Base-by-base conservation (phyloP, 2,329 filamentous ascomycete genomes). In the Aureobasidium melanogenum region DNA sequence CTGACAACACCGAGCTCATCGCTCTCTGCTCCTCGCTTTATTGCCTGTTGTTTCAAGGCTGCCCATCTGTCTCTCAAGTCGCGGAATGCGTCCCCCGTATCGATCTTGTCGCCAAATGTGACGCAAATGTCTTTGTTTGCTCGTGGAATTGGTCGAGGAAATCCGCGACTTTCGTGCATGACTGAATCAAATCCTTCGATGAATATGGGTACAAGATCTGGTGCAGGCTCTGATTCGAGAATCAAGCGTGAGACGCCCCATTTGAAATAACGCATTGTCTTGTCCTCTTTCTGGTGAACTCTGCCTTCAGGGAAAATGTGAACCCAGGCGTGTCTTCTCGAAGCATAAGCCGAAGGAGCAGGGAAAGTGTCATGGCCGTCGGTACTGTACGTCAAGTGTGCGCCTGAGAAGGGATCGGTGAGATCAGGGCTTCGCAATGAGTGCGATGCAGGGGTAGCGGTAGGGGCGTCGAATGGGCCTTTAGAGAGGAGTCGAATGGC, bases 261-360 rank as follows among this genome's bases (percentile, higher is more conserved):
- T 78, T 96, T 97, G 83, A 97, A 97, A 76, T 99, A 99, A 32
- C 94, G 88, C 80, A 97, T 87, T 8, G 87, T 84, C 68, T 86
- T 85, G 44, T 85, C 79, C 1, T 88, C 83, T 66, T 91, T 86
- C 76, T 99, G 94, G 74, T 97, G 92, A 48, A 96, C 91, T 73
- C 89, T 91, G 51, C 91, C 94, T 75, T 99, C 94, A 14, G 94
- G 94, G 73, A 97, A 97, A 60, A 97, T 88, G 74, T 99, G 94
- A 4, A 99, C 79, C 94, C 94, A 99, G 47, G 85, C 84, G 72
- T 89, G 82, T 48, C 84, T 84, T 68, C 91, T 86, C 65, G 76
- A 81, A 1, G 83, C 73, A 71, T 88, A 92, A 51, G 85, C 82
- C 1, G 90, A 86, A 0, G 91, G 91, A 0, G 89, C 83, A 0